Base-by-base conservation (phyloP, 208 protist genomes). In the Crithidia bombi region DNA sequence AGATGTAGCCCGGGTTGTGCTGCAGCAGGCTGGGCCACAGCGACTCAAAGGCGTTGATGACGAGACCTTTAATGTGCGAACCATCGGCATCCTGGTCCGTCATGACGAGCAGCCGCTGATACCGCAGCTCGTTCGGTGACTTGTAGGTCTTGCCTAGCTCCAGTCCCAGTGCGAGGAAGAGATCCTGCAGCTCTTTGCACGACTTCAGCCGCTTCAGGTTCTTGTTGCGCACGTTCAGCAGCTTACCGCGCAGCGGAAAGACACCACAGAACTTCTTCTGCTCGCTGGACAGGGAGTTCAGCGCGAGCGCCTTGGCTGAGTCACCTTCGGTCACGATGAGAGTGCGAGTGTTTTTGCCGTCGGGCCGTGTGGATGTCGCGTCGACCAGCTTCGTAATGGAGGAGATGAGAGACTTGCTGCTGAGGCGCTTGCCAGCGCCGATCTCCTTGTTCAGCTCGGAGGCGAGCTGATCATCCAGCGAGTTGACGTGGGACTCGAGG, bases 51-150 rank as follows among this genome's bases (percentile, higher is more conserved):
- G 99, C 97, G 90, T 99, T 99, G 81, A 99, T 99, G 33, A 99
- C 79, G 19, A 99, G 89, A 55, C 99, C 99, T 77, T 99, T 99
- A 81, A 99, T 99, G 88, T 99, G 99, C 54, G 99, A 99, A n/a
- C 99, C 99, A 89, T 99, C 99, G 38, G 98, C 92, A 92, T 99
- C 99, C 88, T 98, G 95, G 95, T 99, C 99, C 2, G 98, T 97
- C 99, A 99, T 99, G 36, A 99, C 92, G 87, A 99, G 99, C 47
- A 99, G 58, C 36, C 94, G 89, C 47, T 99, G 99, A 80, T 99
- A 99, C 30, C 99, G 92, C 44, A 99, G 76, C 57, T 86, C 83
- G 36, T 82, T 81, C 14, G 83, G 68, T 49, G 85, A 79, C 46
- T 76, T 86, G 82, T 96, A 93, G 19, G 70, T 69, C 74, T 89